Base-by-base conservation (phyloP, 805 yeast species). In the Blastobotrys americana region DNA sequence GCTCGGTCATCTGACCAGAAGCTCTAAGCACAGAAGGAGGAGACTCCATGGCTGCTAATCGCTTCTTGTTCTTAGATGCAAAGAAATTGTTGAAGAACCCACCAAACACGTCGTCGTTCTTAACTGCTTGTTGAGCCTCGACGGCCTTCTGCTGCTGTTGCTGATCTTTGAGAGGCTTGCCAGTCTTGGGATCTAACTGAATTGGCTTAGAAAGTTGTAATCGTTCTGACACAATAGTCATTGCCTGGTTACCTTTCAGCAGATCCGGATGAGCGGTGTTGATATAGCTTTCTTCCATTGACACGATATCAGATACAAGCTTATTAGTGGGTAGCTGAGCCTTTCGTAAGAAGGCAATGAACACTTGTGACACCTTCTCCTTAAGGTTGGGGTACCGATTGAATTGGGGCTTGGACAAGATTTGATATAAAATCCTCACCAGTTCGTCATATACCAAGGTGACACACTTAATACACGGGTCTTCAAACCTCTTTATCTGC, bases 261-360 rank as follows among this genome's bases (percentile, higher is more conserved):
- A 93, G 76, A 63, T 93, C 97, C 4, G 97, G 97, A 62, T 93
- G 98, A 1, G 96, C 97, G 4, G 97, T 93, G 68, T 93, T 93
- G 57, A 93, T 88, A 66, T 93, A 93, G 9, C 95, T 83, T 58
- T 85, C 87, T 66, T 93, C 98, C 46, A 95, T 71, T 45, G 68
- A 70, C 51, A 93, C 89, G 42, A 93, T 72, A 64, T 93, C 96
- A 38, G 74, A 67, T 36, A 89, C 96, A 57, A 93, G 85, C 38
- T 74, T 73, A 64, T 83, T 89, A 19, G 98, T 88, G 48, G 98
- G 97, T 20, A 79, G 64, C 53, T 86, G 77, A 28, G 85, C 81
- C 49, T 78, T 82, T 58, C 95, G 79, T 60, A 93, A 71, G 58
- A 78, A 90, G 54, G 80, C 84, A 49, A 89, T 81, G 54, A 89